Conservation (phyloP, 1,139 yeast genomes). For the Blastobotrys ciferrii region DNA sequence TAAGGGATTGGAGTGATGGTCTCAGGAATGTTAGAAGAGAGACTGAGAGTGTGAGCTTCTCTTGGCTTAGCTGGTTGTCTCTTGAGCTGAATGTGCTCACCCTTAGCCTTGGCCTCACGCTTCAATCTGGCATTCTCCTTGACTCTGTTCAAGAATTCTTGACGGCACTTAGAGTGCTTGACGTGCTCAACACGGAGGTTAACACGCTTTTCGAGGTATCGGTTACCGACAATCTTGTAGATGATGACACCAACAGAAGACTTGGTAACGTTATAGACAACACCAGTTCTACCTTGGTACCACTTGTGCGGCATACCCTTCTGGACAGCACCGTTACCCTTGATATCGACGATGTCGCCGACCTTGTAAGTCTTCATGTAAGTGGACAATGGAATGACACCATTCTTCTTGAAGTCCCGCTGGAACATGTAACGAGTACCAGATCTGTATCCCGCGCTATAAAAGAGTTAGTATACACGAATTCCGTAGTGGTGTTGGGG, state of each 20-base stretch:
- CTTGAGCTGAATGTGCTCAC: constrained; percentile 88
- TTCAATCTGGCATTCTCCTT: constrained; percentile 92
- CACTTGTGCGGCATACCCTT: constrained; percentile 99
- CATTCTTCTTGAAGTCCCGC: constrained; percentile 99
- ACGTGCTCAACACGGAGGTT: constrained; percentile 98
- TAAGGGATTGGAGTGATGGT: constrained; percentile 98
- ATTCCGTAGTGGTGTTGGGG: background rate
- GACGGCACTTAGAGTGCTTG: constrained; percentile 99
- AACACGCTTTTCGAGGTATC: constrained; percentile 98
- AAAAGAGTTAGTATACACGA: background rate
- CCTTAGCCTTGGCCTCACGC: constrained; percentile 92
- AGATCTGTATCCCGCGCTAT: constrained; percentile 54
- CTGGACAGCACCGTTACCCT: constrained; percentile 98
- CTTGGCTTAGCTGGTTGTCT: constrained; percentile 99
- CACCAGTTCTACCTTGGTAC: constrained; percentile 99
- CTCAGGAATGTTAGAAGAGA: constrained; percentile 82
- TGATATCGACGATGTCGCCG: constrained; percentile 99
- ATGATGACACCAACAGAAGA: constrained; percentile 96
- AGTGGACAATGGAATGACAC: constrained; percentile 89
- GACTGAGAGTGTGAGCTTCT: constrained; percentile 77
- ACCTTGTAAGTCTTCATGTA: constrained; percentile 97
- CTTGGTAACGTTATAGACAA: constrained; percentile 97
- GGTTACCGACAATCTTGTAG: constrained; percentile 98
- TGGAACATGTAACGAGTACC: constrained; percentile 99
- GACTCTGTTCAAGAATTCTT: constrained; percentile 98